Percentiles rank a stretch among this genome's conserved stretches.
These are phyloP conservation scores for Leccinum uliginosum DNA, from an alignment of 768 basidiomycete genomes.

Conservation along the genomic window DNA sequence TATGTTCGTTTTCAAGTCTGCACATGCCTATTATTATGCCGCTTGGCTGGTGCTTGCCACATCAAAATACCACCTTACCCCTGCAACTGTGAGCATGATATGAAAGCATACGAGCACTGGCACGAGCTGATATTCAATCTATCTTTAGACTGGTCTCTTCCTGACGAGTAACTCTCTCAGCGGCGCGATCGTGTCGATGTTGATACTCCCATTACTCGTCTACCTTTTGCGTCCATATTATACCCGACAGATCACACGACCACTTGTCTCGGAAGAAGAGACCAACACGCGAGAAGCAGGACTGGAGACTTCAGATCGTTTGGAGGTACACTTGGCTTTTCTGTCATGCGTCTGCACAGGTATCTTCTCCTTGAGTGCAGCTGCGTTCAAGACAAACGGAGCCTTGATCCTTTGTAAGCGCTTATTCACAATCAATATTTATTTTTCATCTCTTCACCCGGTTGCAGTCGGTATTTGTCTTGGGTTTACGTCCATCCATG, in stretches of 20 bases:
- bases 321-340: constrained; percentile 29
- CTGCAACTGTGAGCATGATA: constrained; percentile 19
- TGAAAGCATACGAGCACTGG: background rate
- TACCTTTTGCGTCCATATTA: constrained; percentile 26
- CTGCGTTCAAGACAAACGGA: constrained; percentile 3
- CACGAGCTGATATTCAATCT: background rate
- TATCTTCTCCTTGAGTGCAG: constrained; percentile 11
- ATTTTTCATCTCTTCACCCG: background rate
- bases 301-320: constrained; percentile 18
- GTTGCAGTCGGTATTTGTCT: constrained; percentile 12
- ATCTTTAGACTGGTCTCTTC: constrained; percentile 26
- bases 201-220: constrained; percentile 21
- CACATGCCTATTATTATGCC: constrained; percentile 6
- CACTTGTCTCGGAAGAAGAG: background rate
- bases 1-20: constrained; percentile 18
- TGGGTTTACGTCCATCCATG: constrained; percentile 15
- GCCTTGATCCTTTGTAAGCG: constrained; percentile 14
- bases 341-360: constrained; percentile 16
- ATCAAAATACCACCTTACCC: constrained; percentile 23
- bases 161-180: constrained; percentile 18
- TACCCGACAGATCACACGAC: background rate
- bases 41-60: constrained; percentile 25
- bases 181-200: constrained; percentile 13
- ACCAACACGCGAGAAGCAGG: background rate
- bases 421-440: background rate